Evolutionary conservation across 805 yeast genomes (phyloP).

Genomic region (Candida tibetensis): DNA sequence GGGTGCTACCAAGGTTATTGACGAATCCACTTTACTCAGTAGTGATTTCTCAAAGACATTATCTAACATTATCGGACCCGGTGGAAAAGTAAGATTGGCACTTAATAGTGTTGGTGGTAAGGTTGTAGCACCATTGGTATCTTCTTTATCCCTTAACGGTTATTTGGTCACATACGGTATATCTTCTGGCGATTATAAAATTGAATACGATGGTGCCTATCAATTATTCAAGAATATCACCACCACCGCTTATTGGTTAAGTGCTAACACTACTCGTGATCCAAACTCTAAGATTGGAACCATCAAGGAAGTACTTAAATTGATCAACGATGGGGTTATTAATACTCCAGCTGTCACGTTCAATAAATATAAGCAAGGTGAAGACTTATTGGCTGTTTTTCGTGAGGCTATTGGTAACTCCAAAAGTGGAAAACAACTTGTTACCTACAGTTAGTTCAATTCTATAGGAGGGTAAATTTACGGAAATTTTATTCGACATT

Average conservation of each 20-base stretch:
- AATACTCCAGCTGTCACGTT: conserved; percentile 8
- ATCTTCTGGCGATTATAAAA: conserved; percentile 14
- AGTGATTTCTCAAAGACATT: conserved; percentile 10
- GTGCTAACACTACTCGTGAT: conserved; percentile 26
- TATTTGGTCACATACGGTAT: conserved; percentile 29
- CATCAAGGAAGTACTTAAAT: conserved; percentile 51
- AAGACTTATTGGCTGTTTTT: not conserved
- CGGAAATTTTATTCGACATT: no score
- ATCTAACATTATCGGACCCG: conserved; percentile 15
- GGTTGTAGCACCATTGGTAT: conserved; percentile 19
- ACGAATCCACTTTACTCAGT: conserved; percentile 24
- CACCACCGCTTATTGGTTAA: conserved; percentile 31
- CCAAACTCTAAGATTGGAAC: conserved; percentile 60
- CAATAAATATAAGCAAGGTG: not conserved
- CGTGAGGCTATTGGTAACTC: not conserved
- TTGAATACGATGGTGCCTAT: conserved; percentile 18
- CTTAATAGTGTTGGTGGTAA: conserved; percentile 32
- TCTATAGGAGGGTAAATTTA: no score
- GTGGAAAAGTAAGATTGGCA: conserved; percentile 28
- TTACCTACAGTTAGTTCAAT: no score
- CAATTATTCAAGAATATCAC: conserved; percentile 33
- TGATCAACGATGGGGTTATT: conserved; percentile 59
- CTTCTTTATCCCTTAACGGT: conserved; percentile 26
- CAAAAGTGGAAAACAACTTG: not conserved
- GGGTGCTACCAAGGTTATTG: conserved; percentile 32